These are phyloP conservation scores for Acephala macrosclerotiorum DNA, from an alignment of 2,329 filamentous ascomycete genomes.

Conservation along the genomic window DNA sequence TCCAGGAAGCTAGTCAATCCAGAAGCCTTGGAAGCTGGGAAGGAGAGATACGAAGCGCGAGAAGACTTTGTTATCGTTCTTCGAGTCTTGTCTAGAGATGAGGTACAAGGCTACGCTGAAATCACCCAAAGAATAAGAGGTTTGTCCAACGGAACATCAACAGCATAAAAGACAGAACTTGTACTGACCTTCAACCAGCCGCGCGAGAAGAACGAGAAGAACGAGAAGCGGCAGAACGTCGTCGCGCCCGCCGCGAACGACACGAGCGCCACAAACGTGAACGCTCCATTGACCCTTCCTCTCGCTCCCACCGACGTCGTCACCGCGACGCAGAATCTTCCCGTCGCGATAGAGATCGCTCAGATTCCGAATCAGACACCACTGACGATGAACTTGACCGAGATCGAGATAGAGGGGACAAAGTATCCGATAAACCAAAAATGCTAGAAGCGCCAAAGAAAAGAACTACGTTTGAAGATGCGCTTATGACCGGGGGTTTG, in stretches of 20 bases:
- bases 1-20: constrained; percentile 88
- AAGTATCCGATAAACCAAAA: constrained; percentile 34
- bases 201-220: constrained; percentile 43
- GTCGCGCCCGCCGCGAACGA: constrained; percentile 40
- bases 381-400: constrained; percentile 27
- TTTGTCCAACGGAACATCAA: no score
- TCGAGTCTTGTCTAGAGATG: constrained; percentile 83
- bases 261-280: constrained; percentile 44
- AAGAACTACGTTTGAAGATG: constrained; percentile 34
- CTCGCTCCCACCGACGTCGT: constrained; percentile 27
- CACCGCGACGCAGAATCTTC: constrained; percentile 31
- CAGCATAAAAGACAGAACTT: no score
- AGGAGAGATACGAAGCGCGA: constrained; percentile 91
- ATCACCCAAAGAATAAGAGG: constrained; percentile 84
- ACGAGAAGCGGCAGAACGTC: constrained; percentile 36
- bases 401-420: background rate
- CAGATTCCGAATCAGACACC: constrained; percentile 36
- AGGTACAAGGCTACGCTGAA: constrained; percentile 86
- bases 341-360: constrained; percentile 27
- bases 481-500: constrained; percentile 42
- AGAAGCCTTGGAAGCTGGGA: constrained; percentile 82
- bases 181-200: constrained; percentile 30
- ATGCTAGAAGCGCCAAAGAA: constrained; percentile 40
- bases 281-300: constrained; percentile 27
- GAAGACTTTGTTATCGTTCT: constrained; percentile 94